Percentiles rank a stretch among this genome's conserved stretches.
Evolutionary conservation across 2,329 filamentous ascomycete genomes (phyloP).

Genomic region (Anthostomella pinea): DNA sequence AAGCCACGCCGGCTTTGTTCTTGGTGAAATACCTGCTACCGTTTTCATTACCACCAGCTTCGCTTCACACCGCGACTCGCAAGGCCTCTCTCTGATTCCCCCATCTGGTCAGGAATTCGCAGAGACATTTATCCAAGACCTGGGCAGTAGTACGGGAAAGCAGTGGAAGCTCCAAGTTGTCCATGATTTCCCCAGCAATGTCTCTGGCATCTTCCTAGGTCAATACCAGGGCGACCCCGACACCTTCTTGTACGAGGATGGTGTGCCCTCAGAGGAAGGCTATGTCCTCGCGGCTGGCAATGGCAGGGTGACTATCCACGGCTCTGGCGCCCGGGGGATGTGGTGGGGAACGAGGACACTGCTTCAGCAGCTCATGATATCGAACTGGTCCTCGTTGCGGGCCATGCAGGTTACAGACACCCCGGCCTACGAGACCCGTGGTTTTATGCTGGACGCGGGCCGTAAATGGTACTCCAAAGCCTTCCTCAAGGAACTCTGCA

Average conservation of each 20-base stretch:
- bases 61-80: slow-evolving; percentile 37
- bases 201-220: slow-evolving; percentile 43
- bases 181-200: slow-evolving; percentile 29
- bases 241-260: slow-evolving; percentile 45
- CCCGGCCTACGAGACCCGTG: slow-evolving; percentile 42
- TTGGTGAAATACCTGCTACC: slow-evolving; percentile 15
- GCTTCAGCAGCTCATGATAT: slow-evolving; percentile 38
- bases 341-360: slow-evolving; percentile 48
- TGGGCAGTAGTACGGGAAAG: slow-evolving; percentile 38
- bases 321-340: slow-evolving; percentile 42
- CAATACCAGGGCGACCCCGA: slow-evolving; percentile 24
- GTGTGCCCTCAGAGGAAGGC: slow-evolving; percentile 45
- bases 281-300: slow-evolving; percentile 42
- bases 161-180: slow-evolving; percentile 41
- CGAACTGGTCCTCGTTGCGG: slow-evolving; percentile 29
- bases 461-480: slow-evolving; percentile 41
- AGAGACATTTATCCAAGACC: slow-evolving; percentile 42
- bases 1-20: slow-evolving; percentile 7
- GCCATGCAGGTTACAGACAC: slow-evolving; percentile 34
- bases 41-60: slow-evolving; percentile 43
- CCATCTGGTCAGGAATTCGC: slow-evolving; percentile 49
- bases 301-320: slow-evolving; percentile 35
- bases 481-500: slow-evolving; percentile 43
- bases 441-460: slow-evolving; percentile 43
- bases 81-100: slow-evolving; percentile 50